Base-by-base conservation (phyloP, 176 grass and related monocot species). In the Musa acuminata region DNA sequence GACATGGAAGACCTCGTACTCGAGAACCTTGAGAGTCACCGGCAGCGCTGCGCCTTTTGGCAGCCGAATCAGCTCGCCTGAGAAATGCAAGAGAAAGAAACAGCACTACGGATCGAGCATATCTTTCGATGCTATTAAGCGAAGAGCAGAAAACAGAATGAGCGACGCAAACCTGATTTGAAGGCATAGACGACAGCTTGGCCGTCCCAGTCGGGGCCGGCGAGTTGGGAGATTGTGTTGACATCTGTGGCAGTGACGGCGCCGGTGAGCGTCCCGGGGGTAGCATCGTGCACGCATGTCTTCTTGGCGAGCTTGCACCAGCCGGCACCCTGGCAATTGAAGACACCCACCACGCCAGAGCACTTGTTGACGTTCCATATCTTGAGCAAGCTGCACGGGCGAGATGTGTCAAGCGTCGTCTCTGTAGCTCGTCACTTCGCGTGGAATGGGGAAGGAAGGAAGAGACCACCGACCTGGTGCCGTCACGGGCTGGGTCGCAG, bases 251-350 rank as follows among this genome's bases (percentile, higher is more conserved):
- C 63, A 10, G 80, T 63, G 11, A 92, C 82, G 2, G 87, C 17
- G 59, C 82, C 80, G 13, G 80, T 92, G 67, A 96, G 82, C 20
- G 84, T 92, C 4, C 82, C 87, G 0, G 89, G 92, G 9, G 84
- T 67, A 3, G 72, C 79, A 67, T 96, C 84, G 59, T 96, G 92
- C 35, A 96, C 52, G 82, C 84, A 80, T 0, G 84, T 96, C 62
- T 80, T 83, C 64, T 92, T 96, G 21, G 49, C 2, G 5, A 89
- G 55, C 14, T 82, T 84, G 80, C 89, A 96, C 89, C 92, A 96
- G 49, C 89, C 92, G 10, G 89, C 87, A 35, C 92, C 92, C 83
- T 96, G 92, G 78, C 92, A 96, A 74, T 96, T 96, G 84, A 96
- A 96, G 67, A 85, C 84, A 0, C 92, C 92, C 35, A 96, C 87